phyloP scores from a whole-genome alignment of 2,329 filamentous ascomycete genomes.

The Aspergillus brunneoviolaceus region DNA sequence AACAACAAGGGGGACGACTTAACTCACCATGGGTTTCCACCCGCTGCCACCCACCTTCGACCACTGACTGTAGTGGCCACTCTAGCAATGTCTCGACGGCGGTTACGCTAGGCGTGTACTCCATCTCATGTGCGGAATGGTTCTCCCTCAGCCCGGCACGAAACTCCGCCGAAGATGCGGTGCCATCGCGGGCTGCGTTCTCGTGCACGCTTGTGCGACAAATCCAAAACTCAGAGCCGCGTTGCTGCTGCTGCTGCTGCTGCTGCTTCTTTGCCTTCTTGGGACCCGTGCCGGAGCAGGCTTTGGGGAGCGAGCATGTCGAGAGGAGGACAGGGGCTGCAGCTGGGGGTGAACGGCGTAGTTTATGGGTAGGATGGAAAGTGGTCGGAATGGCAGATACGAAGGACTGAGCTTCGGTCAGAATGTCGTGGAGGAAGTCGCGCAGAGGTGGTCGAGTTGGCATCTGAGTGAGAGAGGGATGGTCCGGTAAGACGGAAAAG shows the following conservation, averaged over 20 bases:
- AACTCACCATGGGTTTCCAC: conserved; percentile 32
- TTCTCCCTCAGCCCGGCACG: conserved; percentile 36
- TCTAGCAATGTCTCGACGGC: conserved; percentile 30
- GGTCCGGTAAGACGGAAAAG: conserved; percentile 30
- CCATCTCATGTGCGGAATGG: conserved; percentile 43
- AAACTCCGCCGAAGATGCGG: conserved; percentile 42
- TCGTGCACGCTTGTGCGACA: conserved; percentile 42
- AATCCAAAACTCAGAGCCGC: conserved; percentile 38
- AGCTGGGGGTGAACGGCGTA: conserved; percentile 29
- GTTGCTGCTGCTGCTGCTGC: neutral
- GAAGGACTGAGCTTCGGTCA: conserved; percentile 31
- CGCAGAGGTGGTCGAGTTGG: conserved; percentile 19
- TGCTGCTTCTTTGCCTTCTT: neutral
- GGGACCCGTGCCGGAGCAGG: neutral
- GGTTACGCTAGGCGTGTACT: conserved; percentile 41
- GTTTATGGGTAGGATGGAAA: conserved; percentile 29
- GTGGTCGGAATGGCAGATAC: conserved; percentile 28
- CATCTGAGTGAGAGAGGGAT: conserved; percentile 25
- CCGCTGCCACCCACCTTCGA: conserved; percentile 22
- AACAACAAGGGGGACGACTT: neutral
- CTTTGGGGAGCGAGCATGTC: conserved; percentile 6
- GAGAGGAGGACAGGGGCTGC: conserved; percentile 32
- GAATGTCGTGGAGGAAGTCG: conserved; percentile 23
- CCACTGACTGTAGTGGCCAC: conserved; percentile 24
- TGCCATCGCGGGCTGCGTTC: conserved; percentile 28